Evolutionary conservation across 768 basidiomycete species (phyloP), one percentile per base, ranked within the genome.

Genomic region (Xerocomellus dryophilus): DNA sequence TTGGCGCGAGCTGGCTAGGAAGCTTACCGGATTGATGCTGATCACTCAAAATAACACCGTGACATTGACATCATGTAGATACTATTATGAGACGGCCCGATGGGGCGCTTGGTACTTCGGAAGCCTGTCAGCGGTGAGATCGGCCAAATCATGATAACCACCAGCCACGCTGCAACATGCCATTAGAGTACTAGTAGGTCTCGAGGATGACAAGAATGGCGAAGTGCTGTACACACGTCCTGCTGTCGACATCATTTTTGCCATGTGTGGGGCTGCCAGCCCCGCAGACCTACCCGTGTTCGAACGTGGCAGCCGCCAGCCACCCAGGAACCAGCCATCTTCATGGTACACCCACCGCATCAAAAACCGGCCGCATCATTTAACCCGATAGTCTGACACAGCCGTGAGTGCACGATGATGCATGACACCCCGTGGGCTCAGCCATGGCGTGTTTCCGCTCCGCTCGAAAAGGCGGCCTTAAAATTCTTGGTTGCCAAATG

Each of bases 291-390:
- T 41, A 34, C 20, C 53, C 47, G 2, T 17, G 45, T 56, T 34
- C 5, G 39, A 32, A 29, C 10, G 41, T 12, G 51, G 31, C 47
- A 47, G 53, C 53, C 42, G 18, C 54, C 49, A 38, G 58, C 57
- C 53, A 63, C 51, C n/a, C 42, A 56, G 53, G 61, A 1, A 62
- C 63, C 63, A 52, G 63, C 63, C 63, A 56, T 29, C 20, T 38
- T 60, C 43, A 44, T 25, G 6, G 44, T 46, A 43, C 40, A 2
- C 6, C 40, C 43, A 27, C 25, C 40, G 32, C 45, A 51, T 56
- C 54, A 60, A 38, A 11, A 41, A n/a, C 64, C 58, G 25, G 64
- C 64, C 63, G 49, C 61, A 62, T 59, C 34, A 56, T 36, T 55
- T 43, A 46, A 9, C 44, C 43, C 38, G 36, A 53, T 39, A 41